These are phyloP conservation scores for Chalaropsis thielavioides DNA, from an alignment of 2,329 filamentous ascomycete genomes.

Conservation along the genomic window DNA sequence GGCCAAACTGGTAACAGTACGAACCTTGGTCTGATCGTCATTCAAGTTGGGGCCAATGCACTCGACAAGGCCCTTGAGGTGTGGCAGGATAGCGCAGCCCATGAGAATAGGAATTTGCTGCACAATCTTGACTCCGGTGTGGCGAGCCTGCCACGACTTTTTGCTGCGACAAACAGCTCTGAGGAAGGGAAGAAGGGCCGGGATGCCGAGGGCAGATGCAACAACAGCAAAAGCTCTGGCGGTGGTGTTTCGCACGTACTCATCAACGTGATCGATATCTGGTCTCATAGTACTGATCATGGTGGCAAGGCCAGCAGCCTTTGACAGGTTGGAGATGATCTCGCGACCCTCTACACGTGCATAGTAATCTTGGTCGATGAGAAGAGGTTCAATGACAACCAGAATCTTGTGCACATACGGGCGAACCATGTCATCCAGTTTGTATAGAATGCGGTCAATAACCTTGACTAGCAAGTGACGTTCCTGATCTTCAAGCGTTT, in stretches of 20 bases:
- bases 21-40: constrained; percentile 94
- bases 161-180: constrained; percentile 93
- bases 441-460: constrained; percentile 96
- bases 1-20: constrained; percentile 87
- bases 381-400: constrained; percentile 94
- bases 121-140: constrained; percentile 97
- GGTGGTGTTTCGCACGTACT: constrained; percentile 96
- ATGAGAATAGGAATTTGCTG: constrained; percentile 98
- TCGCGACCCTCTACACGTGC: constrained; percentile 94
- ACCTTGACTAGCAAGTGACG: constrained; percentile 97
- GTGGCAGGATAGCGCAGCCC: constrained; percentile 91
- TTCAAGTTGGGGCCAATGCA: constrained; percentile 93
- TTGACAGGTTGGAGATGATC: constrained; percentile 95
- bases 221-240: constrained; percentile 95
- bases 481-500: constrained; percentile 92
- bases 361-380: constrained; percentile 99
- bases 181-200: constrained; percentile 84
- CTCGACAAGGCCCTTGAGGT: constrained; percentile 89
- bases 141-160: constrained; percentile 96
- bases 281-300: constrained; percentile 99
- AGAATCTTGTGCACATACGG: constrained; percentile 97
- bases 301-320: constrained; percentile 88
- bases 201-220: constrained; percentile 88
- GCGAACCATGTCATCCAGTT: constrained; percentile 88
- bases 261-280: constrained; percentile 95